Conservation (phyloP, 768 basidiomycete genomes). For the Collybia sp. region DNA sequence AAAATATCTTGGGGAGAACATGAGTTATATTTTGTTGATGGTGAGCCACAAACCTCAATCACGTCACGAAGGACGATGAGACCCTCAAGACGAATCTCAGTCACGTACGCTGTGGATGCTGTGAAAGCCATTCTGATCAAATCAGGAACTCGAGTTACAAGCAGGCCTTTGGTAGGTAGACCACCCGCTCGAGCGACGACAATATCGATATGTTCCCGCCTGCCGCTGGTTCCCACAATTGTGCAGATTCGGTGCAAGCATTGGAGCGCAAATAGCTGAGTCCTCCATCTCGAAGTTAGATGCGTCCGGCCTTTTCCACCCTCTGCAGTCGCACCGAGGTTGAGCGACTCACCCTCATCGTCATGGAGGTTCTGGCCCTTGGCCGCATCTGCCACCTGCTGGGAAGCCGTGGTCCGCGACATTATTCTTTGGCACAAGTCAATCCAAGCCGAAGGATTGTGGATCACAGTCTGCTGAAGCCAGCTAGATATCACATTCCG, state of each 20-base stretch:
- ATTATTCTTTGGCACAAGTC: constrained; percentile 97
- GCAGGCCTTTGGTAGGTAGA: constrained; percentile 51
- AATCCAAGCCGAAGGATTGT: constrained; percentile 97
- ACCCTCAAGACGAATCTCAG: constrained; percentile 90
- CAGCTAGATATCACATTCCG: constrained; percentile 90
- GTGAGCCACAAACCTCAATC: constrained; percentile 59
- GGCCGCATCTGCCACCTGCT: constrained; percentile 64
- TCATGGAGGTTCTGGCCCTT: constrained; percentile 58
- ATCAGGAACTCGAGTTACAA: constrained; percentile 86
- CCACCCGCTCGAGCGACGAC: constrained; percentile 61
- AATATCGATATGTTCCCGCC: constrained; percentile 82
- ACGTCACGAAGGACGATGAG: constrained; percentile 87
- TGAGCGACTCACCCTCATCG: constrained; percentile 93
- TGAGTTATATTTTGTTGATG: not conserved
- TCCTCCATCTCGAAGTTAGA: constrained; percentile 86
- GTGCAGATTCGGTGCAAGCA: constrained; percentile 88
- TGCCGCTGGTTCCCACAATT: constrained; percentile 66
- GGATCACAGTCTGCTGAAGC: constrained; percentile 90
- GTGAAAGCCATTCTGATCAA: constrained; percentile 98
- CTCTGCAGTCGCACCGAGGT: constrained; percentile 43
- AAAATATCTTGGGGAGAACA: constrained; percentile 64
- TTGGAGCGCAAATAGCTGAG: constrained; percentile 89
- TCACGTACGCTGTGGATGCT: constrained; percentile 93
- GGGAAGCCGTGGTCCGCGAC: constrained; percentile 86
- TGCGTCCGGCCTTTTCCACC: constrained; percentile 29